Base-by-base conservation (phyloP, 208 protist species). In the Trichomonas vaginalis region DNA sequence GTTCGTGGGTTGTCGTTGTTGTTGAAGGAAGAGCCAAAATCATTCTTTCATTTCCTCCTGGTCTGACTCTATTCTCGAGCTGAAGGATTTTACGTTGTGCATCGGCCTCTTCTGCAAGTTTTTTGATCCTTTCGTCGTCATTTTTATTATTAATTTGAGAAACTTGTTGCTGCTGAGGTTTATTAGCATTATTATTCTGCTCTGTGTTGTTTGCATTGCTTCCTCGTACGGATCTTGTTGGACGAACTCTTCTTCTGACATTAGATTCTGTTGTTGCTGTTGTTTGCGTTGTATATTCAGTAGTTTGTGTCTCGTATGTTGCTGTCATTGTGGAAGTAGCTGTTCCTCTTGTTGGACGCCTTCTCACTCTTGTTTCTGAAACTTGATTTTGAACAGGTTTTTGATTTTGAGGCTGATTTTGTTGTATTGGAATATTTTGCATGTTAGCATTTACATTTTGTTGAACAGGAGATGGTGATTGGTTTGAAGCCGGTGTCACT, bases 1-100 rank as follows among this genome's bases (percentile, higher is more conserved):
- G 56, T 32, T 70, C 56, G 17, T 27, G 17, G 21, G 56, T 70
- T 27, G 56, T 99, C 86, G 96, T 99, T 83, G 97, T 97, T 46
- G 97, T 97, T 80, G 96, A 99, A 39, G 97, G 98, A 32, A 97
- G 98, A 47, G 98, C 97, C 32, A 99, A 99, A 97, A 98, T 98
- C 6, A 98, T 98, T 48, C 96, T 99, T 88, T 97, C 98, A 15
- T 99, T 98, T 27, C 56, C 56, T 32, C 56, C 56, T 27, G 56
- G 56, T 32, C 21, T 32, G 21, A 70, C 56, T 70, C 56, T 70
- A 27, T 70, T 70, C n/a, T 70, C 56, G 2, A 70, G 17, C n/a
- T 70, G 56, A 27, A 70, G 56, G n/a, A 70, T 12, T 32, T 27
- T 8, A n/a, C 56, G 17, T 27, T 70, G 56, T 27, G 17, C 21